These are phyloP conservation scores for Mentha longifolia DNA, from an alignment of 257 asterid genomes.

Conservation along the genomic window DNA sequence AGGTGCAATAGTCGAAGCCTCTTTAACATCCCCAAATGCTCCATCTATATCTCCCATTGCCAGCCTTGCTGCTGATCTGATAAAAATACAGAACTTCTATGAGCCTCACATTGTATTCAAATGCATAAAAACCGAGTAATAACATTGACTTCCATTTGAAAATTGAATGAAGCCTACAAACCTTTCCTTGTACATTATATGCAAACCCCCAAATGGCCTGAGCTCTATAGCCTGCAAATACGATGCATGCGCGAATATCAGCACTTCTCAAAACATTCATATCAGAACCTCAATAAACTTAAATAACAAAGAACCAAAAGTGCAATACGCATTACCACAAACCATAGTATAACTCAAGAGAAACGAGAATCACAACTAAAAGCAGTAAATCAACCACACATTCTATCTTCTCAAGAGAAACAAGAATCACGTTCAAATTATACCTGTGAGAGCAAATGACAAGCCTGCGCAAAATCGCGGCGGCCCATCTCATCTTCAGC, in stretches of 20 bases:
- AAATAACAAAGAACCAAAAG: background rate
- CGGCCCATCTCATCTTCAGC: constrained; percentile 66
- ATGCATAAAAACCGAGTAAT: background rate
- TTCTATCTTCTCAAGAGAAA: background rate
- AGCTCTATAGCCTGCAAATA: constrained; percentile 78
- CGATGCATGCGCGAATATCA: constrained; percentile 26
- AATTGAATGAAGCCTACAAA: constrained; percentile 35
- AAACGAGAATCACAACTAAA: background rate
- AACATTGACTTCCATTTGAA: background rate
- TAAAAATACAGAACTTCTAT: constrained; percentile 24
- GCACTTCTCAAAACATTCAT: constrained; percentile 16
- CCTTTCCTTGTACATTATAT: constrained; percentile 73
- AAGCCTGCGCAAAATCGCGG: constrained; percentile 58
- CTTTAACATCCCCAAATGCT: constrained; percentile 79
- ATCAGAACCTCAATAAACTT: background rate
- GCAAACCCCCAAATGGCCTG: constrained; percentile 78
- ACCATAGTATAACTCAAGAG: background rate
- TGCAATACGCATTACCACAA: background rate
- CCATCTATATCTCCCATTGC: constrained; percentile 59
- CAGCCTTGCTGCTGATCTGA: constrained; percentile 73
- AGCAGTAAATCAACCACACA: background rate
- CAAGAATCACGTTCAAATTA: background rate
- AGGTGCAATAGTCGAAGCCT: constrained; percentile 67
- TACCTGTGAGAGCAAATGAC: constrained; percentile 72
- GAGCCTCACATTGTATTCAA: background rate